Evolutionary conservation across 2,329 filamentous ascomycete genomes (phyloP), one percentile per base, ranked within the genome.

Genomic region (Aspergillus uvarum): DNA sequence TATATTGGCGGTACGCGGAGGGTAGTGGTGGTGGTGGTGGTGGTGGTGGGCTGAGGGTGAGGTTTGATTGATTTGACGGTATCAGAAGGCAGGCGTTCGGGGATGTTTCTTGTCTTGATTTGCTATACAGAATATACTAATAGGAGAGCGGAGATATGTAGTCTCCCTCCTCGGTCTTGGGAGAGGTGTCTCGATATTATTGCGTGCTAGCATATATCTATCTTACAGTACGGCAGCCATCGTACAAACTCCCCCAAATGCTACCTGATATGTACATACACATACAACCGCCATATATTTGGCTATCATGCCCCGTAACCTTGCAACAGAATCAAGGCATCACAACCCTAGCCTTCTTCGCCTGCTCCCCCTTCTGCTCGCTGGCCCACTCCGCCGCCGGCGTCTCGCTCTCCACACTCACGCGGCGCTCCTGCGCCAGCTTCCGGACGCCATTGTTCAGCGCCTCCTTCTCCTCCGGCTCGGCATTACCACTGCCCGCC

Each of bases 401-500:
- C 52, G 65, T 48, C 56, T 69, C 63, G 7, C 62, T 64, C 49
- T 71, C 63, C 29, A 63, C 53, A 56, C 65, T 65, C 42, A 68
- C 63, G 38, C 65, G 74, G 62, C 71, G 75, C 68, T 80, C 76
- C 59, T 77, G 72, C 56, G 81, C 68, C 59, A 82, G 68, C 62
- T 74, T 79, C 63, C 65, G 70, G 38, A 80, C 62, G 2, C 76
- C 77, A 26, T 72, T 70, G 58, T 81, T 79, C 62, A 82, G 66
- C 16, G 72, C 73, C 57, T 77, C 74, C 65, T 78, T 67, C 71
- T 79, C 78, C 22, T 67, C 69, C 32, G 70, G 65, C 60, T 79
- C 73, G 14, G 79, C 77, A 54, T 77, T 71, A 44, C 76, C 80
- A 63, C 92, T 96, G 4, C 91, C 95, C 0, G 94, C 95, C 95